phyloP scores from a whole-genome alignment of 2,329 filamentous ascomycete species.

The Cercospora sp. region DNA sequence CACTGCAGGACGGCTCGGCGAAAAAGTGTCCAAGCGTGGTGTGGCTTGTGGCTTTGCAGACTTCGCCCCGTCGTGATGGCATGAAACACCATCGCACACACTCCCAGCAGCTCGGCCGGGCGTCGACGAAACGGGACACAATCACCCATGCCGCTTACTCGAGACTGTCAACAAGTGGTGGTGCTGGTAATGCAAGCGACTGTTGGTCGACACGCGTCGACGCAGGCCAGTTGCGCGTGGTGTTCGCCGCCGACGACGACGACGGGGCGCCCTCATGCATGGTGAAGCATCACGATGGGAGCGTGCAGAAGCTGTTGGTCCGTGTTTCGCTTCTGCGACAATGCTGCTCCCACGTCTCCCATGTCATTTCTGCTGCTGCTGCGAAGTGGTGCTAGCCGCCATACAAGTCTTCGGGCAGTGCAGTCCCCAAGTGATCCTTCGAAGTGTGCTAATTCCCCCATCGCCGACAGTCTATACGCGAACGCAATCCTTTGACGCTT shows the following conservation, averaged over 20 bases:
- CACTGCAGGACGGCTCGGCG: not conserved
- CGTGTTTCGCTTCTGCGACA: constrained; percentile 8
- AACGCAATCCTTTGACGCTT: not conserved
- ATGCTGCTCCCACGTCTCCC: not conserved
- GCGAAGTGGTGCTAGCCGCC: not conserved
- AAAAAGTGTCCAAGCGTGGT: not conserved
- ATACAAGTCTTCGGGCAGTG: not conserved
- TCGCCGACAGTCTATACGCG: not conserved
- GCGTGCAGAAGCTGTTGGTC: constrained; percentile 2
- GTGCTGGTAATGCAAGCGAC: not conserved
- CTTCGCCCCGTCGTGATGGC: constrained; percentile 1
- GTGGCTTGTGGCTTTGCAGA: not conserved
- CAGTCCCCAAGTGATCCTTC: not conserved
- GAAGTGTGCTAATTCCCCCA: not conserved
- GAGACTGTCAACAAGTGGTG: not conserved
- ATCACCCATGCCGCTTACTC: not conserved
- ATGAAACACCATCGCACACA: not conserved
- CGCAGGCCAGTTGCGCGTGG: not conserved
- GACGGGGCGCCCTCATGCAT: constrained; percentile 10
- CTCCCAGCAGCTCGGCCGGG: not conserved
- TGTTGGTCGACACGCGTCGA: not conserved
- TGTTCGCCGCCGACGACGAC: not conserved
- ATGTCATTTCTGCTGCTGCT: not conserved
- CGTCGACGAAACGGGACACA: not conserved
- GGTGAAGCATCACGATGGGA: not conserved